Base-by-base conservation (phyloP, 2,329 filamentous ascomycete genomes). In the Aspergillus arachidicola region DNA sequence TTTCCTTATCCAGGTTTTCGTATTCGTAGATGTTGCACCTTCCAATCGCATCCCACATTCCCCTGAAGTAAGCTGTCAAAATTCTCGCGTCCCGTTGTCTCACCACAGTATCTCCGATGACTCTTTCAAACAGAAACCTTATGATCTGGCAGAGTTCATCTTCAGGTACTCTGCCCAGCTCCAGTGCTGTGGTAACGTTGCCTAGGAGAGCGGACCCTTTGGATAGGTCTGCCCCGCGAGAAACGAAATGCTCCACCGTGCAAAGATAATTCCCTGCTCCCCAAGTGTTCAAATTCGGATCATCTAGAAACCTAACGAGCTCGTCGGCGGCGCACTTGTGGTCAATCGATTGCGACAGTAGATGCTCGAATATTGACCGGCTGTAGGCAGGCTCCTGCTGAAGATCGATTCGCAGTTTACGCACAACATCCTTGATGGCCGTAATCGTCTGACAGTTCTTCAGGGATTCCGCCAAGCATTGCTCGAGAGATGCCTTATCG, bases 1-100 rank as follows among this genome's bases (percentile, higher is more conserved):
- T 64, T 3, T 68, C 59, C n/a, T 64, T 61, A 23, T 73, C 70
- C 59, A 81, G 63, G 57, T 80, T 75, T 28, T 63, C 66, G 36
- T 77, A 71, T 16, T 66, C 68, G 34, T 78, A 71, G 23, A 80
- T 72, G 56, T 71, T 71, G 58, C 76, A 80, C 16, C 65, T 65
- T 36, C 73, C 71, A 61, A 81, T 72, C 6, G 77, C 76, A 62
- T 72, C 68, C 78, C 78, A 81, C 64, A 81, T 72, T 3, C 66
- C 61, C 34, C 70, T 64, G 46, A 76, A 75, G 46, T 71, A 71
- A 14, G 67, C 57, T 28, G 62, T 53, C 23, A 77, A 57, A 26
- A 63, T 54, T 26, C 64, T 67, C 12, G 58, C 58, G 38, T 72
- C 60, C 57, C 61, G 61, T 5, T 57, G 55, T 57, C 14, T 53